Conservation (phyloP, 129 eudicot species). For the sunflower (Helianthus annuus) region DNA sequence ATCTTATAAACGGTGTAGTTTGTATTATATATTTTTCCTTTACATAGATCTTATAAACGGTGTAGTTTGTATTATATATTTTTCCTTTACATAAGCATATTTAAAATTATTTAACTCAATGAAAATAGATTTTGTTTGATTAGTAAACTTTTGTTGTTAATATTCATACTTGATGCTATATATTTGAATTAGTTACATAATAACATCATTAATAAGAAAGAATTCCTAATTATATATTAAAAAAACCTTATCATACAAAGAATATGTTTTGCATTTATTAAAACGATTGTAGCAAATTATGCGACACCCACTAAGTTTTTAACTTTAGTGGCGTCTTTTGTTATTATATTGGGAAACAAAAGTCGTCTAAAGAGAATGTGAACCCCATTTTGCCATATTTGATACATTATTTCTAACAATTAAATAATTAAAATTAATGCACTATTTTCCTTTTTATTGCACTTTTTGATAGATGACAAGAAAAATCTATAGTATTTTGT, state of each 20-base stretch:
- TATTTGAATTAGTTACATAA: too few relatives aligned
- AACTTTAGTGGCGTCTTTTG: constrained; percentile 31
- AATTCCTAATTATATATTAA: background rate
- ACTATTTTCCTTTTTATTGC: background rate
- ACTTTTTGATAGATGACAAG: constrained; percentile 13
- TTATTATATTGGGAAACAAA: constrained; percentile 37
- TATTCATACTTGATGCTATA: too few relatives aligned
- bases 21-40: too few relatives aligned
- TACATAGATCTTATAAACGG: too few relatives aligned
- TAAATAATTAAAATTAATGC: background rate
- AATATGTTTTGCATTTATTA: background rate
- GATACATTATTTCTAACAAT: background rate
- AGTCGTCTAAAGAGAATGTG: constrained; percentile 35
- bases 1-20: too few relatives aligned
- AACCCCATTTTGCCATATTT: constrained; percentile 37
- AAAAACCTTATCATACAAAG: background rate
- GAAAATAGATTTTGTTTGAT: too few relatives aligned
- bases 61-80: too few relatives aligned
- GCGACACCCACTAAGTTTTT: constrained; percentile 31
- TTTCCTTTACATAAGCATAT: too few relatives aligned
- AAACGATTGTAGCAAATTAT: constrained; percentile 13
- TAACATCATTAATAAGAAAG: too few relatives aligned
- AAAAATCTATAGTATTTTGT: constrained; percentile 13
- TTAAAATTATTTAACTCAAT: too few relatives aligned
- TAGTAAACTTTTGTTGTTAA: too few relatives aligned